Percentiles rank a stretch among this genome's conserved stretches.
Conservation (phyloP, 345 rosid genomes). For the Acer campestre region DNA sequence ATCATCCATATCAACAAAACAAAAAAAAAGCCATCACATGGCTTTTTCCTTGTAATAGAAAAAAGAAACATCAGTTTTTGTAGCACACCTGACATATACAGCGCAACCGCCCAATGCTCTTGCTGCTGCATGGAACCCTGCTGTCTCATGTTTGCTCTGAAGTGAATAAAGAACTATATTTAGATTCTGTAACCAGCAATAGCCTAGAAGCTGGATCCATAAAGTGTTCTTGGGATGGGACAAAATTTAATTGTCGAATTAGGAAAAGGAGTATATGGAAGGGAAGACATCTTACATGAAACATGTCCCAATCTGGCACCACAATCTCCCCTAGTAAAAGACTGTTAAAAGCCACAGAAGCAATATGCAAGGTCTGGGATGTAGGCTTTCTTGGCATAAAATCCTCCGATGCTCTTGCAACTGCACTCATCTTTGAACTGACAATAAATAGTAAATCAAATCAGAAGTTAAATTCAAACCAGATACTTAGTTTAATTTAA, state of each 20-base stretch:
- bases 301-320: constrained; percentile 74
- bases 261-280: neutral
- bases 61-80: neutral
- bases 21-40: neutral
- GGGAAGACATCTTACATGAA: constrained; percentile 42
- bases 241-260: neutral
- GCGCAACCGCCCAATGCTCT: constrained; percentile 68
- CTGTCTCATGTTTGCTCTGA: constrained; percentile 60
- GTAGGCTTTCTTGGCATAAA: constrained; percentile 62
- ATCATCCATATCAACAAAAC: neutral
- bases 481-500: neutral
- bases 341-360: constrained; percentile 63
- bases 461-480: constrained; percentile 14
- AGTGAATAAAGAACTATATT: constrained; percentile 5
- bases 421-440: constrained; percentile 52
- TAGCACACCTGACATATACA: constrained; percentile 56
- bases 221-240: neutral
- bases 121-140: constrained; percentile 60
- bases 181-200: neutral
- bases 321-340: constrained; percentile 59
- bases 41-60: neutral
- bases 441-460: constrained; percentile 13
- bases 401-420: constrained; percentile 68
- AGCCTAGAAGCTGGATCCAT: neutral
- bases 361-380: constrained; percentile 56